Percentiles rank a stretch among this genome's conserved stretches.
Evolutionary conservation across 805 yeast genomes (phyloP).

Genomic region (Candida tallmaniae): DNA sequence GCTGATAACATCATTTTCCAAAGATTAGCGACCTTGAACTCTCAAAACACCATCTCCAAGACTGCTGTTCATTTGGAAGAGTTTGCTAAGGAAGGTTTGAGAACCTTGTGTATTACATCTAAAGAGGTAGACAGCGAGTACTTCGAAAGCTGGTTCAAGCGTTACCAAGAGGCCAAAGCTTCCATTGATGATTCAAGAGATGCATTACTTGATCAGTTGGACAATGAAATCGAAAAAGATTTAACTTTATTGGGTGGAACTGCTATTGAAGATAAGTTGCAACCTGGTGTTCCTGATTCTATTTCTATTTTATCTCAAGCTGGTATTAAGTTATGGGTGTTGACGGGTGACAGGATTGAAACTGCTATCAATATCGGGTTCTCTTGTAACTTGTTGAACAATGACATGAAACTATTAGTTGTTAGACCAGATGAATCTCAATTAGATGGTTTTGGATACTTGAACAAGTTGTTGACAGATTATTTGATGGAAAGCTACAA

Average conservation of each 20-base stretch:
- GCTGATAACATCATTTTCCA: slow-evolving; percentile 69
- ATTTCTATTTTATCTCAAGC: slow-evolving; percentile 63
- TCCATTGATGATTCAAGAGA: slow-evolving; percentile 57
- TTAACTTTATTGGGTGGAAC: slow-evolving; percentile 68
- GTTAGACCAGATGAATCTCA: slow-evolving; percentile 58
- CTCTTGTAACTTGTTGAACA: slow-evolving; percentile 66
- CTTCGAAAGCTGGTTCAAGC: slow-evolving; percentile 51
- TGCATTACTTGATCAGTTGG: slow-evolving; percentile 46
- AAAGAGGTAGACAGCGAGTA: slow-evolving; percentile 41
- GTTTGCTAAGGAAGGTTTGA: slow-evolving; percentile 71
- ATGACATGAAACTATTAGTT: slow-evolving; percentile 64
- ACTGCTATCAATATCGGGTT: slow-evolving; percentile 83
- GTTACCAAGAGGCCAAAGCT: slow-evolving; percentile 55
- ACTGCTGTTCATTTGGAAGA: slow-evolving; percentile 64
- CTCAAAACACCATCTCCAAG: slow-evolving; percentile 43
- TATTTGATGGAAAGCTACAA: slow-evolving; percentile 47
- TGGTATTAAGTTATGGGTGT: slow-evolving; percentile 78
- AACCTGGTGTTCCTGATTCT: slow-evolving; percentile 73
- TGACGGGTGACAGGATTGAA: slow-evolving; percentile 79
- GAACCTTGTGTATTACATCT: slow-evolving; percentile 71
- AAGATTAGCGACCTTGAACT: slow-evolving; percentile 25
- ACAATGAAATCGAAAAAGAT: slow-evolving; percentile 56
- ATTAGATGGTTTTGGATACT: slow-evolving; percentile 34
- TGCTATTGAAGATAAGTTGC: slow-evolving; percentile 76
- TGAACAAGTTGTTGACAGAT: slow-evolving; percentile 39